Conservation (phyloP, 225 moss, liverwort and hornwort genomes). For the Polytrichum formosum region DNA sequence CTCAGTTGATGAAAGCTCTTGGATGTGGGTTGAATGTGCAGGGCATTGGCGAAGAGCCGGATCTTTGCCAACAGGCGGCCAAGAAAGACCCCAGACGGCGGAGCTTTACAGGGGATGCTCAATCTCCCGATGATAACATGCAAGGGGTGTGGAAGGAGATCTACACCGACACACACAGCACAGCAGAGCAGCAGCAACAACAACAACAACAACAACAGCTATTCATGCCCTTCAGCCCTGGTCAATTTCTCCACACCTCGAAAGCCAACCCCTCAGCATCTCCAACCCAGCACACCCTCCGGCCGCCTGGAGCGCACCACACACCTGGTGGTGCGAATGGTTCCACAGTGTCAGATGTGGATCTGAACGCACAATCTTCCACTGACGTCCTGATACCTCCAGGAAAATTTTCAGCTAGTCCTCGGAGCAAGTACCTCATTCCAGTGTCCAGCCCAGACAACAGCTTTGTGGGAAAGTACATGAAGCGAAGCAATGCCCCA, state of each 20-base stretch:
- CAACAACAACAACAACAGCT: conserved; percentile 17
- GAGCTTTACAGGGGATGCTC: conserved; percentile 19
- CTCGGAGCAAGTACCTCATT: conserved; percentile 19
- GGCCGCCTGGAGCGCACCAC: conserved; percentile 5
- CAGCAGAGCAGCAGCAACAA: not conserved
- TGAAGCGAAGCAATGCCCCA: conserved; percentile 4
- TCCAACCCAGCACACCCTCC: conserved; percentile 10
- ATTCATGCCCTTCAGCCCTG: conserved; percentile 5
- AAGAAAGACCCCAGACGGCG: conserved; percentile 20
- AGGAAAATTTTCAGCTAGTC: conserved; percentile 7
- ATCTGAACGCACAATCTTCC: conserved; percentile 2
- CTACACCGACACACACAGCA: conserved; percentile 37
- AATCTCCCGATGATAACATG: conserved; percentile 4
- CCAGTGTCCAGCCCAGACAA: conserved; percentile 11
- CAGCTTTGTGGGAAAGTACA: conserved; percentile 5
- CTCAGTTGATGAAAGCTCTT: too few species aligned
- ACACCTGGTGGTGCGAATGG: conserved; percentile 9
- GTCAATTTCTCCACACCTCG: conserved; percentile 8
- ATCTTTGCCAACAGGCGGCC: not conserved
- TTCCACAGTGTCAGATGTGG: conserved; percentile 7
- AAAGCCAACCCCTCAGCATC: conserved; percentile 3
- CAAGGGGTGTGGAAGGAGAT: conserved; percentile 44
- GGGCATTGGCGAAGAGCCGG: conserved; percentile 19
- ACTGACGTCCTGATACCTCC: not conserved
- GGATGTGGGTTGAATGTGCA: not conserved